phyloP scores from a whole-genome alignment of 1,284 basidiomycete species.

The Volvariella volvacea region DNA sequence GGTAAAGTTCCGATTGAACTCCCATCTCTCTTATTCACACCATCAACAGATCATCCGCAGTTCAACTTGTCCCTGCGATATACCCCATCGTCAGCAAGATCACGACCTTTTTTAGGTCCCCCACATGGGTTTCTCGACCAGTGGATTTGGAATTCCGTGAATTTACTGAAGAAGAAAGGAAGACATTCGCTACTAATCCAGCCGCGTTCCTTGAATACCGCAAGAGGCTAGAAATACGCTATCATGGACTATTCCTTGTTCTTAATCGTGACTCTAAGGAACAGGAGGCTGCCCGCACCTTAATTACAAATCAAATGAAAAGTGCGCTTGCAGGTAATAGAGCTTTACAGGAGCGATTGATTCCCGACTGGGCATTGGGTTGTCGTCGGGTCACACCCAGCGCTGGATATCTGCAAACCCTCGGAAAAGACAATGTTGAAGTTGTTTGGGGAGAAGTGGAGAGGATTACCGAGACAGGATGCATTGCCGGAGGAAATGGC shows the following conservation, averaged over 20 bases:
- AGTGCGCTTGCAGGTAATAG: constrained; percentile 12
- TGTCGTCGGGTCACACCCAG: constrained; percentile 25
- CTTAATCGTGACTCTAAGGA: constrained; percentile 16
- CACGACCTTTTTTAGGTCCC: constrained; percentile 22
- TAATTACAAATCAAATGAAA: constrained; percentile 17
- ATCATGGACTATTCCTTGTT: constrained; percentile 17
- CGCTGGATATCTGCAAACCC: constrained; percentile 22
- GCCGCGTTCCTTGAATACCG: constrained; percentile 18
- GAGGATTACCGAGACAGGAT: constrained; percentile 20
- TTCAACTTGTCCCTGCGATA: constrained; percentile 26
- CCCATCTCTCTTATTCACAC: not conserved
- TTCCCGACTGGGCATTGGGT: constrained; percentile 21
- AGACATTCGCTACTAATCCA: constrained; percentile 17
- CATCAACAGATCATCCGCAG: constrained; percentile 25
- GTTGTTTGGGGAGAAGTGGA: constrained; percentile 21
- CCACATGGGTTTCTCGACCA: constrained; percentile 24
- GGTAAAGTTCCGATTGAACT: constrained; percentile 18
- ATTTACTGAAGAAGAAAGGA: constrained; percentile 19
- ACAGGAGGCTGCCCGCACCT: constrained; percentile 13
- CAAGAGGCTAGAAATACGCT: constrained; percentile 15
- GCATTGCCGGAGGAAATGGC: constrained; percentile 16
- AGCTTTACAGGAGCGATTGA: constrained; percentile 14
- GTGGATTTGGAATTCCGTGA: constrained; percentile 17
- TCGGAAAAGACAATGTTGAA: constrained; percentile 22
- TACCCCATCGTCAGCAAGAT: constrained; percentile 22